Conservation (phyloP, 768 basidiomycete species). For the Tephrocybe sp. region DNA sequence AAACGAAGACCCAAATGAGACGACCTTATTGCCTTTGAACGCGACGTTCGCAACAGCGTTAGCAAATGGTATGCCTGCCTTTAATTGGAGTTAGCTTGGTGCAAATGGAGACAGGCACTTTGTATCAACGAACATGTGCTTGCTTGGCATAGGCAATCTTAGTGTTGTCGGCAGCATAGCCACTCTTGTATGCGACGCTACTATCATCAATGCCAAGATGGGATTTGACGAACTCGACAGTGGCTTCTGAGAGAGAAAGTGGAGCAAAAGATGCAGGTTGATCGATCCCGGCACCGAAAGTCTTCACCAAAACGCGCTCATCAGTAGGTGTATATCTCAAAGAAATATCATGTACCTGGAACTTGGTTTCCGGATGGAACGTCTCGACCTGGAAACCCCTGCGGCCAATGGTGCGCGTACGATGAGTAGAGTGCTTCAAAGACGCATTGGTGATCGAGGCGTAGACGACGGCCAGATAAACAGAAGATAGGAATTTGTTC, state of each 20-base stretch:
- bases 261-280: slow-evolving; percentile 16
- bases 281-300: slow-evolving; percentile 25
- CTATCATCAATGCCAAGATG: slow-evolving; percentile 20
- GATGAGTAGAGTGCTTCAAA: slow-evolving; percentile 22
- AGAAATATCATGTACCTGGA: neutral
- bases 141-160: slow-evolving; percentile 23
- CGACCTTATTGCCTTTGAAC: slow-evolving; percentile 23
- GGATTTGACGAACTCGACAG: slow-evolving; percentile 20
- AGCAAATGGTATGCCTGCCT: slow-evolving; percentile 18
- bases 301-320: slow-evolving; percentile 14
- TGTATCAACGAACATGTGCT: slow-evolving; percentile 12
- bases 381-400: slow-evolving; percentile 25
- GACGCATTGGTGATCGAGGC: slow-evolving; percentile 14
- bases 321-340: neutral
- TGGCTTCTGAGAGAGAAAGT: slow-evolving; percentile 15
- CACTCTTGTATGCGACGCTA: slow-evolving; percentile 15
- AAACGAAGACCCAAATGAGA: slow-evolving; percentile 45
- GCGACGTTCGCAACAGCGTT: slow-evolving; percentile 21
- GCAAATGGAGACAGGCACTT: neutral
- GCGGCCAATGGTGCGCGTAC: slow-evolving; percentile 22
- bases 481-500: slow-evolving; percentile 28
- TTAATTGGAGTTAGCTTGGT: neutral
- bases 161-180: slow-evolving; percentile 16
- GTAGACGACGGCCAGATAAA: slow-evolving; percentile 26
- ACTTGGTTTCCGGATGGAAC: slow-evolving; percentile 3